Percentiles rank a stretch among this genome's conserved stretches.
phyloP scores from a whole-genome alignment of 2,329 filamentous ascomycete genomes.

The Penicillium sp. region DNA sequence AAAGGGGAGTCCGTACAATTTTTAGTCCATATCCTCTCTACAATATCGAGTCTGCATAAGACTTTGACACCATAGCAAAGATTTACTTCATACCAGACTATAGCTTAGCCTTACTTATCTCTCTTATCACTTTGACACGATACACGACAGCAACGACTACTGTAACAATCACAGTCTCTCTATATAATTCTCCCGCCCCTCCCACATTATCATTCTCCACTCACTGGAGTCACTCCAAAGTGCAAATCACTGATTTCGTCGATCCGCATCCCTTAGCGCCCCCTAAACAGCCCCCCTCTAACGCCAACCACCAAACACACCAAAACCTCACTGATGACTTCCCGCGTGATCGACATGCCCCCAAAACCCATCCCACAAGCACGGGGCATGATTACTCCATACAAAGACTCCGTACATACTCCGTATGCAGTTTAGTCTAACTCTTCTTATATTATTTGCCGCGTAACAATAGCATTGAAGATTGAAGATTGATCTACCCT shows the following conservation, averaged over 20 bases:
- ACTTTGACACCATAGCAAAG: background rate
- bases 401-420: too few relatives aligned
- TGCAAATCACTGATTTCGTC: constrained; percentile 10
- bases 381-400: background rate
- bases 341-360: constrained; percentile 36
- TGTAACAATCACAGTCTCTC: background rate
- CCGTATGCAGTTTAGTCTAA: background rate
- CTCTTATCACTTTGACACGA: background rate
- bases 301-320: background rate
- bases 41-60: background rate
- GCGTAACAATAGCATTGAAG: background rate
- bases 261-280: constrained; percentile 7
- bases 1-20: background rate
- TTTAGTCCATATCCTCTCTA: too few relatives aligned
- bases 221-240: background rate
- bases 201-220: constrained; percentile 9
- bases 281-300: background rate
- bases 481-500: background rate
- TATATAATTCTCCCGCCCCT: background rate
- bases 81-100: background rate
- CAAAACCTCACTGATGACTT: constrained; percentile 13
- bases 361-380: constrained; percentile 12
- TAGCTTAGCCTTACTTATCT: background rate
- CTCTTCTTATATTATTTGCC: background rate
- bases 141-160: background rate